Base-by-base conservation (phyloP, 176 grass and related monocot species). In the Pharus latifolius region DNA sequence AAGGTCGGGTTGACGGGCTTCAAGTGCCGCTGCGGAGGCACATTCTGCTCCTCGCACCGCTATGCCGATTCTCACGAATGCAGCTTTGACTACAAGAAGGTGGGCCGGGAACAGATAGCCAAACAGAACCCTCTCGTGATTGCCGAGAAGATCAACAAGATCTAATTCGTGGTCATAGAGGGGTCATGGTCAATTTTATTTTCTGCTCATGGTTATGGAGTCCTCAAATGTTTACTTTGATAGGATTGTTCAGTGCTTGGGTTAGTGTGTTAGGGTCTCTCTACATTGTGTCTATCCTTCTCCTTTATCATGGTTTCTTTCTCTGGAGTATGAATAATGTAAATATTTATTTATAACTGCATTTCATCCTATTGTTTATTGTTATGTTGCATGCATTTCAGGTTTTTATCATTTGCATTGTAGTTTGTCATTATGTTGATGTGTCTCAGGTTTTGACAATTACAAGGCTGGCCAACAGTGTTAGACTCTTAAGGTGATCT, bases 71-170 rank as follows among this genome's bases (percentile, higher is more conserved):
- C 55, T 9, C 92, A 96, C 23, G 35, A 86, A 19, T 96, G 92
- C 84, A 63, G 84, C 42, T 96, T 96, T 2, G 92, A 96, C 57
- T 96, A 91, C 44, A 96, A 91, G 73, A 72, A 65, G 70, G 82
- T 46, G 17, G 92, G 84, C 1, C 62, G 88, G 17, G 88, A 85
- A 27, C 78, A 65, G 59, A 91, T 96, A 24, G 88, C 92, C 13
- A 86, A 81, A 73, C 78, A 91, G 72, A 91, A 96, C 17, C 84
- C 85, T 4, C 56, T 91, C 58, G 80, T 96, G 28, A 78, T 84
- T 31, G 88, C 88, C 0, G 85, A 91, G 34, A 91, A 96, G 73
- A 83, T 96, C 55, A 83, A 91, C 46, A 96, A 91, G 61, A 88
- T 96, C 3, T 90, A 70, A 85, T 46, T 34, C 26, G 25, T 59